Base-by-base conservation (phyloP, 306 rosid species). In the Quercus ilex region DNA sequence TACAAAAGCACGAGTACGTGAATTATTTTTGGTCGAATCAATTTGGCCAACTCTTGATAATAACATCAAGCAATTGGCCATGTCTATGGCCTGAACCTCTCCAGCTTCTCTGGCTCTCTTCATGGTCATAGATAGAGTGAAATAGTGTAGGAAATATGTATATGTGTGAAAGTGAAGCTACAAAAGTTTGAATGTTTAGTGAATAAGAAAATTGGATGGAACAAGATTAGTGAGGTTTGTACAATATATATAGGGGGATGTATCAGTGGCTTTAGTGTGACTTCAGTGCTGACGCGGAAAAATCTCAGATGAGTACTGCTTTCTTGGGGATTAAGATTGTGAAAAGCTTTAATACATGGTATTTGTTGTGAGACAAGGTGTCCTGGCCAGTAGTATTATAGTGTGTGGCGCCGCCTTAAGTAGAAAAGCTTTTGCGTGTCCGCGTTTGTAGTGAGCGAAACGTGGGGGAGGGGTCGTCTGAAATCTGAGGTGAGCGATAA, bases 61-160 rank as follows among this genome's bases (percentile, higher is more conserved):
- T 26, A 89, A 64, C 89, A 88, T 93, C 83, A 88, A 82, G 73
- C 89, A 88, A 68, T 83, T 82, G 1, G 80, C 81, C 82, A 74
- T 55, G 11, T 73, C 77, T 30, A 69, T 1, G 19, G 63, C 43
- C 55, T 43, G 10, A 0, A 68, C 4, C 4, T 74, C 52, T 35
- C 72, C 80, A 20, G 60, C 43, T 2, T 77, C 79, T 73, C 89
- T 81, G 18, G 33, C 70, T 90, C 95, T 88, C 86, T 93, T 89
- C 92, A 90, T 88, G 63, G 19, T 75, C 55, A 25, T 5, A 12
- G 53, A 2, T 49, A 49, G 14, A 10, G 53, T 3, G 46, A 49
- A 49, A 49, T 49, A 49, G 53, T 12, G 53, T 49, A 49, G 15
- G 53, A 49, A 49, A 49, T 49, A 49, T 49, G 53, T 41, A 38